Evolutionary conservation across 768 basidiomycete genomes (phyloP).

Genomic region (Mycena albidolilacea): DNA sequence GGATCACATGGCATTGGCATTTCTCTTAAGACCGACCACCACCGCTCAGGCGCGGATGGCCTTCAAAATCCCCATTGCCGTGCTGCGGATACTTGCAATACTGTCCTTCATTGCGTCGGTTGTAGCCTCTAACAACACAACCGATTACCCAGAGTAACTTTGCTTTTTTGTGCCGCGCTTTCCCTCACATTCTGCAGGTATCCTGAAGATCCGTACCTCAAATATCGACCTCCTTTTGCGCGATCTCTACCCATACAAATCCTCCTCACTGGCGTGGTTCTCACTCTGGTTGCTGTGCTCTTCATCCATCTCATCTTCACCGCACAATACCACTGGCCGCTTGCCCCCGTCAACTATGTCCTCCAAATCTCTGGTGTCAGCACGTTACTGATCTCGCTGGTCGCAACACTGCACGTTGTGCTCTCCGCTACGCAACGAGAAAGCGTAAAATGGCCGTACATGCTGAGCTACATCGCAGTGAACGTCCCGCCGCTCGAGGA

Average conservation of each 20-base stretch:
- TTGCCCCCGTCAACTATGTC: constrained; percentile 92
- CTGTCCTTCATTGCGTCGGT: constrained; percentile 23
- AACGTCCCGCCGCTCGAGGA: constrained; percentile 73
- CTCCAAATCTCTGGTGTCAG: constrained; percentile 90
- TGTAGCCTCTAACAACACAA: constrained; percentile 18
- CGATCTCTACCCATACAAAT: constrained; percentile 94
- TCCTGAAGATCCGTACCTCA: constrained; percentile 79
- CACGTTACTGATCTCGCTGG: constrained; percentile 82
- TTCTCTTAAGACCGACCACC: not conserved
- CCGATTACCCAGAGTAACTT: constrained; percentile 12
- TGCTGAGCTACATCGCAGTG: constrained; percentile 93
- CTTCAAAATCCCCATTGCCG: constrained; percentile 27
- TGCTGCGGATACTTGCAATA: constrained; percentile 25
- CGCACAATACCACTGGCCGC: constrained; percentile 95
- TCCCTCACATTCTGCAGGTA: constrained; percentile 42
- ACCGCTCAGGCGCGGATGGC: constrained; percentile 26
- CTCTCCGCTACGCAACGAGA: constrained; percentile 70
- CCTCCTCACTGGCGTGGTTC: constrained; percentile 85
- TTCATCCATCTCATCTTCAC: constrained; percentile 96
- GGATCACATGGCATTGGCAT: not conserved
- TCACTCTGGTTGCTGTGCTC: constrained; percentile 88
- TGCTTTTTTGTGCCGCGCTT: not conserved
- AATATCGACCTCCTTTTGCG: constrained; percentile 84
- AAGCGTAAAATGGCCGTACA: constrained; percentile 92
- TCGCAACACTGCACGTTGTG: constrained; percentile 84